phyloP scores from a whole-genome alignment of 1,284 basidiomycete species.

The Cutaneotrichosporon sp. region DNA sequence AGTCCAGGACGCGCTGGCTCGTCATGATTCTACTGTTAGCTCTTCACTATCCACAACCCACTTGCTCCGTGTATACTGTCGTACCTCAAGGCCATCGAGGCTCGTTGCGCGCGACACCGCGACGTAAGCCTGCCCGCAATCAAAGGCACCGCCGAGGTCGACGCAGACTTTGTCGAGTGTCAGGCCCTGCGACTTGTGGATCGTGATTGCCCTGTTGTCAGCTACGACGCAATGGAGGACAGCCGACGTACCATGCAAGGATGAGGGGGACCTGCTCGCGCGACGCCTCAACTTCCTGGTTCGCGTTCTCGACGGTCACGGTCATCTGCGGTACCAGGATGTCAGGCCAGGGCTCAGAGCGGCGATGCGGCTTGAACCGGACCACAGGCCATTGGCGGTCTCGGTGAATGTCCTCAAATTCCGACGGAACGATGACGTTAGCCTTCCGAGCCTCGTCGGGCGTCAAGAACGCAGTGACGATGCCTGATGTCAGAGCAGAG shows the following conservation, averaged over 20 bases:
- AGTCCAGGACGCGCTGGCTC: slow-evolving; percentile 14
- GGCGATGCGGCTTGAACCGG: slow-evolving; percentile 31
- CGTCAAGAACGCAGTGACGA: slow-evolving; percentile 19
- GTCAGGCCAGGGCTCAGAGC: not conserved
- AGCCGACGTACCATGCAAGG: slow-evolving; percentile 18
- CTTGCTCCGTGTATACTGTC: slow-evolving; percentile 2
- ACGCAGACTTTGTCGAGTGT: slow-evolving; percentile 68
- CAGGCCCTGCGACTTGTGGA: slow-evolving; percentile 52
- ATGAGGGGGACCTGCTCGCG: slow-evolving; percentile 20
- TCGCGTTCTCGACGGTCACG: slow-evolving; percentile 9
- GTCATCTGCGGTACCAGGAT: slow-evolving; percentile 9
- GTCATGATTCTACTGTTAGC: slow-evolving; percentile 18
- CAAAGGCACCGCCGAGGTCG: slow-evolving; percentile 56
- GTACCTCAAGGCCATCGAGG: slow-evolving; percentile 37
- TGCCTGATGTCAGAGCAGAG: slow-evolving; percentile 5
- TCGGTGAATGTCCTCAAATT: not conserved
- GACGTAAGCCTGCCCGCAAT: slow-evolving; percentile 44
- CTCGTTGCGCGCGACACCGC: slow-evolving; percentile 42
- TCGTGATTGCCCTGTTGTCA: slow-evolving; percentile 37
- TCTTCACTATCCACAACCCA: not conserved
- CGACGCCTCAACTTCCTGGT: slow-evolving; percentile 4
- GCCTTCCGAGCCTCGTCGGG: slow-evolving; percentile 5
- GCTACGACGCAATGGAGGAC: not conserved
- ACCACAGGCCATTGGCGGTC: slow-evolving; percentile 35
- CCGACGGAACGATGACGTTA: not conserved